Conservation (phyloP, 169 alveolate species). For the Plasmodium berghei region DNA sequence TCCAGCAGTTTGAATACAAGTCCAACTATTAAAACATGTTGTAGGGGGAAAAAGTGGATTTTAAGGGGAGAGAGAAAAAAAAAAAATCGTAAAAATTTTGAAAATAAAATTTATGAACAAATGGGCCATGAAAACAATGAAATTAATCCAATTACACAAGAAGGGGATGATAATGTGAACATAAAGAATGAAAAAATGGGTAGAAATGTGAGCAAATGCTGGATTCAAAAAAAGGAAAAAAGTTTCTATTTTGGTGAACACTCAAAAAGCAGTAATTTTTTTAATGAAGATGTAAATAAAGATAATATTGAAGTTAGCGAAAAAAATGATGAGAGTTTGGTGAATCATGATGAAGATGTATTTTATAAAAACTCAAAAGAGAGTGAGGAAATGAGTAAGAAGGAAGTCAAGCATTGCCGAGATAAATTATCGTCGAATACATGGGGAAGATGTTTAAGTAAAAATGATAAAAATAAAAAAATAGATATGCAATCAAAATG, state of each 20-base stretch:
- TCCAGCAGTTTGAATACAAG: not conserved
- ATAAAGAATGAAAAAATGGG: not conserved
- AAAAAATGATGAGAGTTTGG: too few species aligned
- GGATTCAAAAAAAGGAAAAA: not conserved
- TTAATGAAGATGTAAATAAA: too few species aligned
- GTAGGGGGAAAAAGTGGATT: not conserved
- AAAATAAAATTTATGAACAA: not conserved
- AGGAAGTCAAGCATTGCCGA: too few species aligned
- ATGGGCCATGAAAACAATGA: not conserved
- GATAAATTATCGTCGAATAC: too few species aligned
- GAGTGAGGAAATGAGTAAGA: too few species aligned
- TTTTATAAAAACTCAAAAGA: too few species aligned
- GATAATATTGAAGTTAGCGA: too few species aligned
- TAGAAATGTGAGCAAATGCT: not conserved
- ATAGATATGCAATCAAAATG: too few species aligned
- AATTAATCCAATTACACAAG: not conserved
- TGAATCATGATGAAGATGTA: too few species aligned
- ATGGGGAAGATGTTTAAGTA: too few species aligned
- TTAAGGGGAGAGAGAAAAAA: not conserved
- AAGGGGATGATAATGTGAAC: too few species aligned
- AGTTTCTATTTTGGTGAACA: constrained; percentile 1
- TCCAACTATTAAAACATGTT: not conserved
- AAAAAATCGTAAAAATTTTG: not conserved
- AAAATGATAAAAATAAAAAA: too few species aligned
- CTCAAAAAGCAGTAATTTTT: not conserved